Evolutionary conservation across 345 rosid genomes (phyloP).

Genomic region (Citrus glauca): DNA sequence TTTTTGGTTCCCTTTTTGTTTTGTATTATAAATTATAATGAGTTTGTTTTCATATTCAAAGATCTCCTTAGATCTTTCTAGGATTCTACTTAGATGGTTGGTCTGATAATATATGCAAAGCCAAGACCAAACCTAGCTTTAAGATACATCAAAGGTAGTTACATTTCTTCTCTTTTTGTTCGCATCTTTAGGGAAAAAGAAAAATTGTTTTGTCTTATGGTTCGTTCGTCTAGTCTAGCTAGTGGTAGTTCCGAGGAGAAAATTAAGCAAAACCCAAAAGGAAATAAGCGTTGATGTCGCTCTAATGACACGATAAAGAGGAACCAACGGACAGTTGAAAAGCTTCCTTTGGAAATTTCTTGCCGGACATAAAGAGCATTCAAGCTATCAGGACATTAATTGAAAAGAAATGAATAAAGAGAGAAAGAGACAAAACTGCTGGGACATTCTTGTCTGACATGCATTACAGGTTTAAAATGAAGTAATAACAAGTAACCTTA

Average conservation of each 20-base stretch:
- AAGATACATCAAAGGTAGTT: constrained; percentile 20
- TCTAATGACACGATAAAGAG: constrained; percentile 70
- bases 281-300: constrained; percentile 57
- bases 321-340: constrained; percentile 62
- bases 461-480: no score
- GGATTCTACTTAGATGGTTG: constrained; percentile 31
- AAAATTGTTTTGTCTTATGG: constrained; percentile 9
- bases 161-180: constrained; percentile 19
- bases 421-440: constrained; percentile 14
- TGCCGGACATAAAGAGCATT: constrained; percentile 34
- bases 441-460: constrained; percentile 21
- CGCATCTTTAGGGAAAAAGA: neutral
- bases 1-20: constrained; percentile 21
- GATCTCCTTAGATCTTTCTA: constrained; percentile 21
- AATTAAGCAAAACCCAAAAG: constrained; percentile 19
- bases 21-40: constrained; percentile 3
- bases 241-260: constrained; percentile 48
- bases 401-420: constrained; percentile 15
- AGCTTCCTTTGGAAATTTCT: constrained; percentile 58
- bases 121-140: no score
- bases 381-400: no score
- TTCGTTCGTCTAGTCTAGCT: constrained; percentile 14
- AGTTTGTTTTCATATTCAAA: constrained; percentile 6
- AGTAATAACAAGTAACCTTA: neutral
- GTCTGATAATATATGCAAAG: constrained; percentile 10